Evolutionary conservation across 2,329 filamentous ascomycete genomes (phyloP).

Genomic region (Colletotrichum lupini): DNA sequence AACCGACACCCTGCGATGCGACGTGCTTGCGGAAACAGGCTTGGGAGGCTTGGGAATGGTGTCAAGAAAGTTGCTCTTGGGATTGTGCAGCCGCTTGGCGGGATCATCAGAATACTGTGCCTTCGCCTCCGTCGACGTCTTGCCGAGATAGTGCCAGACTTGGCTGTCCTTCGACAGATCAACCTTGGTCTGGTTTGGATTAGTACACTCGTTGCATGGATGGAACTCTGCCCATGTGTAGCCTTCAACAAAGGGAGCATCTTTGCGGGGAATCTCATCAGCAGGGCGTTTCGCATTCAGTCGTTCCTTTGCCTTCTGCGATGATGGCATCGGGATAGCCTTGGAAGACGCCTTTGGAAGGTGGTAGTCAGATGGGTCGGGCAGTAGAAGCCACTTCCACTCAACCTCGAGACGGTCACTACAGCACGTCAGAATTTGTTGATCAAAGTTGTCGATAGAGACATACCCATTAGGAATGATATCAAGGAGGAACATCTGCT

Average conservation of each 20-base stretch:
- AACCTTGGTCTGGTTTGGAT: constrained; percentile 73
- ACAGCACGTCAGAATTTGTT: constrained; percentile 52
- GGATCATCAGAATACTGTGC: constrained; percentile 90
- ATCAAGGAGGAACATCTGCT: constrained; percentile 82
- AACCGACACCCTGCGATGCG: constrained; percentile 34
- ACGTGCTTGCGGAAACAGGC: constrained; percentile 44
- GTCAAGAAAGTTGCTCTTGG: constrained; percentile 78
- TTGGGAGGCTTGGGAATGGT: constrained; percentile 68
- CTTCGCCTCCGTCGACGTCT: constrained; percentile 87
- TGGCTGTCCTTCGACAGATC: constrained; percentile 78
- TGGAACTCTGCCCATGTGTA: constrained; percentile 86
- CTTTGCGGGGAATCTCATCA: constrained; percentile 72
- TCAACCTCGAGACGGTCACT: constrained; percentile 82
- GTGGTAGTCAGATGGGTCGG: constrained; percentile 76
- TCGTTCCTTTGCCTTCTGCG: constrained; percentile 71
- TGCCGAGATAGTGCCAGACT: constrained; percentile 90
- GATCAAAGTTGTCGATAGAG: constrained; percentile 5
- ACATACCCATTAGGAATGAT: constrained; percentile 86
- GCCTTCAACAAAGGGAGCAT: constrained; percentile 74
- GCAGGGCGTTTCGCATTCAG: constrained; percentile 74
- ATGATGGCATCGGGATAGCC: constrained; percentile 76
- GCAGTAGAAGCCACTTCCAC: constrained; percentile 85
- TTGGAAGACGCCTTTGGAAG: constrained; percentile 80
- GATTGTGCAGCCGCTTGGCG: constrained; percentile 67
- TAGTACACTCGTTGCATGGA: constrained; percentile 62